phyloP scores from a whole-genome alignment of 495 filamentous ascomycete genomes.

The Aspergillus leporis region DNA sequence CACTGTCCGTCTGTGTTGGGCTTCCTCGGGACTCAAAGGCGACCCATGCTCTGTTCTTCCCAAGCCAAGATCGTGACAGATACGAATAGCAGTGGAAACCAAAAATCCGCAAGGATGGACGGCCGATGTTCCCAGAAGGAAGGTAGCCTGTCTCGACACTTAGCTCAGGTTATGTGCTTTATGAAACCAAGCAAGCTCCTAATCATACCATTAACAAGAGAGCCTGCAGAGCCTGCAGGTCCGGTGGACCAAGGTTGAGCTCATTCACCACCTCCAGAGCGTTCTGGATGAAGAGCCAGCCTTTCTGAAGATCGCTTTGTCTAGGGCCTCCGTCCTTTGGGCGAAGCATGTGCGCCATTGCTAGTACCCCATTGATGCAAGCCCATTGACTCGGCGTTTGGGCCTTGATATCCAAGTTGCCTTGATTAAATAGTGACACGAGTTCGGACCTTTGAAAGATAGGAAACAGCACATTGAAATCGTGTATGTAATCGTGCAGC shows the following conservation, averaged over 20 bases:
- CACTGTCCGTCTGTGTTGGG: constrained; percentile 12
- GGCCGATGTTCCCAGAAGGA: constrained; percentile 16
- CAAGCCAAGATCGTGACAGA: constrained; percentile 18
- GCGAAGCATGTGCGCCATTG: constrained; percentile 17
- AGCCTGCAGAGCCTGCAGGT: constrained; percentile 17
- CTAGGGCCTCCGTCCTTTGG: constrained; percentile 1
- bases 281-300: constrained; percentile 23
- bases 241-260: constrained; percentile 18
- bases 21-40: constrained; percentile 6
- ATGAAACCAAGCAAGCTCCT: neutral
- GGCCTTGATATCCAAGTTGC: neutral
- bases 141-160: constrained; percentile 7
- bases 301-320: constrained; percentile 16
- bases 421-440: constrained; percentile 11
- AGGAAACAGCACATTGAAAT: constrained; percentile 19
- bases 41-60: neutral
- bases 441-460: constrained; percentile 17
- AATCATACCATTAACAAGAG: constrained; percentile 20
- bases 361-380: constrained; percentile 19
- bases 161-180: neutral
- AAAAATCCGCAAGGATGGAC: constrained; percentile 21
- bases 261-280: constrained; percentile 17
- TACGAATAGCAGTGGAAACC: constrained; percentile 18
- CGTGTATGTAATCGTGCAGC: constrained; percentile 16
- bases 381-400: constrained; percentile 17